phyloP scores from a whole-genome alignment of 148 eudicot species.

The Pouteria glomerata region DNA sequence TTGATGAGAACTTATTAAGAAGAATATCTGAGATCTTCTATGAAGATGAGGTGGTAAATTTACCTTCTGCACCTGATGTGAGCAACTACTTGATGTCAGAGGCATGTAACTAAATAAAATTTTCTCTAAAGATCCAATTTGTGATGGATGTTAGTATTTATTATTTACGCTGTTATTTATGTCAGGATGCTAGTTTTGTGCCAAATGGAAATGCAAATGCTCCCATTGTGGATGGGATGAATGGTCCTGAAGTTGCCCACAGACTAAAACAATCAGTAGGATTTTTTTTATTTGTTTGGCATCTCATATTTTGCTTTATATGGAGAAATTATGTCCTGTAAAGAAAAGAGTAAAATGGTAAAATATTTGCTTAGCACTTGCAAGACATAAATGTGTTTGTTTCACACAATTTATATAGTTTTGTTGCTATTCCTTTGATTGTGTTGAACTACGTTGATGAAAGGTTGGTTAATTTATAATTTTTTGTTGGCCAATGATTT shows the following conservation, averaged over 20 bases:
- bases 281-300: neutral
- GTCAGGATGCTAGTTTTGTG: conserved; percentile 62
- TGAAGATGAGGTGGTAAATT: conserved; percentile 71
- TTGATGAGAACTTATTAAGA: conserved; percentile 64
- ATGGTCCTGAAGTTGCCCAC: conserved; percentile 74
- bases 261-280: conserved; percentile 41
- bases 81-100: conserved; percentile 87
- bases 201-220: conserved; percentile 51
- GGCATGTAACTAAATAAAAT: conserved; percentile 35
- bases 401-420: neutral
- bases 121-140: neutral
- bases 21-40: conserved; percentile 59
- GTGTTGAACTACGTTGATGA: neutral
- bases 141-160: neutral
- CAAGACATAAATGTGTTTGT: neutral
- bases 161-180: conserved; percentile 7
- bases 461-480: neutral
- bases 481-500: conserved; percentile 9
- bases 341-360: neutral
- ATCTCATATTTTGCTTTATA: neutral
- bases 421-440: neutral
- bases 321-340: neutral
- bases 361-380: neutral
- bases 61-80: conserved; percentile 82
- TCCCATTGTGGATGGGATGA: conserved; percentile 63